phyloP scores from a whole-genome alignment of 2,329 filamentous ascomycete genomes.

The Penicillium griseofulvum region DNA sequence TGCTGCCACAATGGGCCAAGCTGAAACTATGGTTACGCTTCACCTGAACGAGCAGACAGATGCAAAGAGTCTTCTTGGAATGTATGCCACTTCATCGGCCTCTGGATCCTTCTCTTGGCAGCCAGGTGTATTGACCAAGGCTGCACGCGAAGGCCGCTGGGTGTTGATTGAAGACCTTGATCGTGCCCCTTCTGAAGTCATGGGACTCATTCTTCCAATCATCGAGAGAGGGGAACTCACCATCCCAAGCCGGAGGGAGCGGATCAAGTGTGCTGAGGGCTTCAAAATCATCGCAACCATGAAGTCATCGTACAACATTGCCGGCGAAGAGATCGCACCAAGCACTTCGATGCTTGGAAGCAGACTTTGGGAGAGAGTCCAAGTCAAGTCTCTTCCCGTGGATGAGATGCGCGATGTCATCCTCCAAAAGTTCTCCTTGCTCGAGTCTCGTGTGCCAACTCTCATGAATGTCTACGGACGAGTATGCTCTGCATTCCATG shows the following conservation, averaged over 20 bases:
- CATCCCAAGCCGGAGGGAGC: slow-evolving; percentile 85
- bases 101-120: slow-evolving; percentile 91
- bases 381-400: slow-evolving; percentile 63
- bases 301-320: slow-evolving; percentile 64
- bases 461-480: slow-evolving; percentile 58
- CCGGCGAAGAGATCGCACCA: slow-evolving; percentile 69
- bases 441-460: slow-evolving; percentile 56
- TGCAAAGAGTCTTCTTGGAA: slow-evolving; percentile 89
- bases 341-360: slow-evolving; percentile 70
- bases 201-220: slow-evolving; percentile 86
- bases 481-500: slow-evolving; percentile 40
- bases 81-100: slow-evolving; percentile 85
- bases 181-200: slow-evolving; percentile 87
- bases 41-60: slow-evolving; percentile 98
- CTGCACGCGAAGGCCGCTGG: slow-evolving; percentile 92
- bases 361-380: slow-evolving; percentile 80
- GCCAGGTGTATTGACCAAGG: slow-evolving; percentile 87
- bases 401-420: slow-evolving; percentile 75
- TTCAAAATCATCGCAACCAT: slow-evolving; percentile 93
- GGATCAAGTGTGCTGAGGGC: slow-evolving; percentile 73
- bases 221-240: slow-evolving; percentile 90
- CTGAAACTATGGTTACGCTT: slow-evolving; percentile 81
- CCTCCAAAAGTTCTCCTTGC: slow-evolving; percentile 64
- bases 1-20: slow-evolving; percentile 74
- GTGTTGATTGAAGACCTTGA: slow-evolving; percentile 96